Evolutionary conservation across 805 yeast species (phyloP).

Genomic region (Teunomyces atbi): DNA sequence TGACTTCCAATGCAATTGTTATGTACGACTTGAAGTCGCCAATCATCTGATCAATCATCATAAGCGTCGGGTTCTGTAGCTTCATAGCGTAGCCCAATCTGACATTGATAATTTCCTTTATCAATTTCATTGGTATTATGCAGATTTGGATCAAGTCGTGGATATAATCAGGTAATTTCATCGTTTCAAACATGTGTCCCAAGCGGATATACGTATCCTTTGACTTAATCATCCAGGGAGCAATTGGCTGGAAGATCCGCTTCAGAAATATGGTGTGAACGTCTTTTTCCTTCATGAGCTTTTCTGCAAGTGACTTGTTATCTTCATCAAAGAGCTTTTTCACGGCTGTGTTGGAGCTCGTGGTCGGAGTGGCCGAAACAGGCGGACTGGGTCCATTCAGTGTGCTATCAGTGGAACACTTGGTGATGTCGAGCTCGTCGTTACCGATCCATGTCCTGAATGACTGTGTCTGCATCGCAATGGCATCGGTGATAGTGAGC

Average conservation of each 20-base stretch:
- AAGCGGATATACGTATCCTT: conserved; percentile 66
- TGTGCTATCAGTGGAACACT: conserved; percentile 23
- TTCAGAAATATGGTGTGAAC: conserved; percentile 68
- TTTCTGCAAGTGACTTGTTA: conserved; percentile 71
- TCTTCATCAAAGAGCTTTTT: conserved; percentile 54
- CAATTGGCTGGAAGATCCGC: conserved; percentile 63
- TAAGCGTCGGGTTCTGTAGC: conserved; percentile 81
- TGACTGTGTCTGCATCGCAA: conserved; percentile 58
- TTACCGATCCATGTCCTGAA: conserved; percentile 83
- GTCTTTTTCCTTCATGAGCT: conserved; percentile 76
- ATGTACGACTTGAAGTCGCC: conserved; percentile 80
- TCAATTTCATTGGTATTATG: conserved; percentile 73
- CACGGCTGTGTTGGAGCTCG: conserved; percentile 12
- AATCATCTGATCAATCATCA: conserved; percentile 94
- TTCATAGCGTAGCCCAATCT: conserved; percentile 77
- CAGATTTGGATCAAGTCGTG: conserved; percentile 64
- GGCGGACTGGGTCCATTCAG: conserved; percentile 14
- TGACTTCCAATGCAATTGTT: conserved; percentile 69
- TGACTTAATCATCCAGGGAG: conserved; percentile 82
- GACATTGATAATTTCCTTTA: conserved; percentile 73
- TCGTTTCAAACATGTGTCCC: conserved; percentile 57
- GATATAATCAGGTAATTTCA: conserved; percentile 73
- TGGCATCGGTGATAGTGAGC: conserved; percentile 71
- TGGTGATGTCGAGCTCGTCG: conserved; percentile 65
- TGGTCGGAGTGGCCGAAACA: conserved; percentile 11